These are phyloP conservation scores for Durusdinium trenchii DNA, from an alignment of 73 alveolate genomes.

Conservation along the genomic window DNA sequence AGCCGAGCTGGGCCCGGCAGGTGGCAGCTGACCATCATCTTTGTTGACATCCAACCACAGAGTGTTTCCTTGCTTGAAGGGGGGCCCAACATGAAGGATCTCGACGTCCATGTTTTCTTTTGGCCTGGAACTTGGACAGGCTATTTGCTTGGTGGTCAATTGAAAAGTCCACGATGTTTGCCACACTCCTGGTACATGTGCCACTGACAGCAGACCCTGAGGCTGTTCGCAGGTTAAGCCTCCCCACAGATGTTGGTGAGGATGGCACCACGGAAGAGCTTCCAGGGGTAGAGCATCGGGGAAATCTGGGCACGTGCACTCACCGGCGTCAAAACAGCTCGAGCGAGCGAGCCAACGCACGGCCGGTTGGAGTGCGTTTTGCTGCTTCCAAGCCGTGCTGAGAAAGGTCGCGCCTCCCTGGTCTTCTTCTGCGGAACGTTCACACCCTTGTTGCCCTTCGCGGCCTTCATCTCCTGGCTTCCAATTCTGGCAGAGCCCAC, in stretches of 20 bases:
- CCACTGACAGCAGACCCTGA: too few relatives aligned
- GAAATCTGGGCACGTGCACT: background rate
- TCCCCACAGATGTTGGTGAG: constrained; percentile 62
- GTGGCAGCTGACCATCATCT: background rate
- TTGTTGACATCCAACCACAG: background rate
- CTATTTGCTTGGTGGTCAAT: too few relatives aligned
- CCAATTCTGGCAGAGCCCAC: too few relatives aligned
- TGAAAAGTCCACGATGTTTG: too few relatives aligned
- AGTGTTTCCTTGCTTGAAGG: background rate
- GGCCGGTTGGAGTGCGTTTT: background rate
- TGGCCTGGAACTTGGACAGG: too few relatives aligned
- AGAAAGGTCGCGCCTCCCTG: constrained; percentile 13
- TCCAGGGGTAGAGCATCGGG: constrained; percentile 93
- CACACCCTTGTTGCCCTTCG: constrained; percentile 89
- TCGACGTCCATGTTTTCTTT: too few relatives aligned
- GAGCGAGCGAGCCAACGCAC: too few relatives aligned
- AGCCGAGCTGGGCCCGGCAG: background rate
- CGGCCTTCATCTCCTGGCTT: constrained; percentile 93
- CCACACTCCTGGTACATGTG: too few relatives aligned
- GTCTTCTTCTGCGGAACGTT: constrained; percentile 84
- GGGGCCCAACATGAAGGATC: too few relatives aligned
- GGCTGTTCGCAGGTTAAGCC: too few relatives aligned
- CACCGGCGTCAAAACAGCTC: too few relatives aligned
- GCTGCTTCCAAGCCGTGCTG: background rate
- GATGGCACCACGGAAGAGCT: constrained; percentile 88